Evolutionary conservation across 2,329 filamentous ascomycete species (phyloP).

Genomic region (Pseudopithomyces chartarum): DNA sequence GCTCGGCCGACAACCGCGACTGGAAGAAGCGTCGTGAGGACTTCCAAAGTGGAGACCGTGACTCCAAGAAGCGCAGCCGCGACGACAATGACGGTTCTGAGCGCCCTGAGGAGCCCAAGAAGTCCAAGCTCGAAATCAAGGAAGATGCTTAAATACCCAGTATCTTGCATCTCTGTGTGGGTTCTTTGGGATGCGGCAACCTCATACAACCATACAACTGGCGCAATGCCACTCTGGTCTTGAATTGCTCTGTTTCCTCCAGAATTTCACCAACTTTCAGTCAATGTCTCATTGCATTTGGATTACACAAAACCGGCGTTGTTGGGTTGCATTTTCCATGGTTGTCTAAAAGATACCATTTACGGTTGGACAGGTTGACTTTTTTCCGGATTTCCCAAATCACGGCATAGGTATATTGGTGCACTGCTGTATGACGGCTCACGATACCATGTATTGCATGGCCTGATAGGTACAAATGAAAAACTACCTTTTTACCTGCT

Average conservation of each 20-base stretch:
- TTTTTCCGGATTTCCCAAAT: background rate
- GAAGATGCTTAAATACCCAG: slow-evolving; percentile 30
- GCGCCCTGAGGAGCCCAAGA: slow-evolving; percentile 30
- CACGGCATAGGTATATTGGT: background rate
- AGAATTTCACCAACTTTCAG: background rate
- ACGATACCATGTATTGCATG: slow-evolving; percentile 3
- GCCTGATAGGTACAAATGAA: background rate
- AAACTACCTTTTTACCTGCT: background rate
- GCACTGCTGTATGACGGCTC: slow-evolving; percentile 7
- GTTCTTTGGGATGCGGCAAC: too few species aligned
- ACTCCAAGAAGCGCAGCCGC: slow-evolving; percentile 40
- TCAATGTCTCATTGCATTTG: background rate
- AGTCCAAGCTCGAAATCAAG: slow-evolving; percentile 43
- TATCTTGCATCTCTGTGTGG: slow-evolving; percentile 23
- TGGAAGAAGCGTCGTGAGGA: slow-evolving; percentile 38
- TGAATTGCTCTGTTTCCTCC: background rate
- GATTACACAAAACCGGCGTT: slow-evolving; percentile 2
- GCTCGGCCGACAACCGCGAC: slow-evolving; percentile 26
- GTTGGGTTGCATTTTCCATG: background rate
- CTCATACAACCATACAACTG: background rate
- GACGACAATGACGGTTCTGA: slow-evolving; percentile 33
- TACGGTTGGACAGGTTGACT: background rate
- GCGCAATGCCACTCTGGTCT: background rate
- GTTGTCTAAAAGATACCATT: slow-evolving; percentile 8
- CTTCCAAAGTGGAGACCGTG: slow-evolving; percentile 36